Evolutionary conservation across 805 yeast genomes (phyloP).

Genomic region (Saturnispora diversa): DNA sequence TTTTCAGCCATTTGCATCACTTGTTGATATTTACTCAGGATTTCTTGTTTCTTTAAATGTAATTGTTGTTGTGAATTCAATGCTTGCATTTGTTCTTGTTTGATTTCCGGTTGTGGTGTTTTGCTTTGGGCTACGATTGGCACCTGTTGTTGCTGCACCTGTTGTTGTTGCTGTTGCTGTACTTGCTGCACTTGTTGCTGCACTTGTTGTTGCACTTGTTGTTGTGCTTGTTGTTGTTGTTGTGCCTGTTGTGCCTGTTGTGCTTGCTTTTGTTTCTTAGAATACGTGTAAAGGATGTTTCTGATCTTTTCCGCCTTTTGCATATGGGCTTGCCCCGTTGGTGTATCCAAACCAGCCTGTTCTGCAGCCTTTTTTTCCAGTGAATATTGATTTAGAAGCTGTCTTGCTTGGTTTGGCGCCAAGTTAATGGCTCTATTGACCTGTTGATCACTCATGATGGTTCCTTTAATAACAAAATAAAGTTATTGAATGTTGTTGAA

Average conservation of each 20-base stretch:
- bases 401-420: slow-evolving; percentile 44
- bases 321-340: slow-evolving; percentile 55
- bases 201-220: slow-evolving; percentile 9
- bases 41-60: slow-evolving; percentile 25
- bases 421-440: slow-evolving; percentile 9
- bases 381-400: slow-evolving; percentile 51
- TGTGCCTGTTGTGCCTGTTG: slow-evolving; percentile 25
- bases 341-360: slow-evolving; percentile 50
- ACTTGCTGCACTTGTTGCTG: slow-evolving; percentile 14
- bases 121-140: slow-evolving; percentile 6
- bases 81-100: slow-evolving; percentile 10
- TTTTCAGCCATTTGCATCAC: slow-evolving; percentile 41
- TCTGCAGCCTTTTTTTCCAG: slow-evolving; percentile 55
- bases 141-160: slow-evolving; percentile 10
- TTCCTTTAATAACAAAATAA: background rate
- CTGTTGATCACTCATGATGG: slow-evolving; percentile 7
- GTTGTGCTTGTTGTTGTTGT: slow-evolving; percentile 13
- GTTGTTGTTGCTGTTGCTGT: slow-evolving; percentile 12
- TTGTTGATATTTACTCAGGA: slow-evolving; percentile 32
- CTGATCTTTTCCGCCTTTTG: slow-evolving; percentile 57
- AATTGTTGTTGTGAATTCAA: slow-evolving; percentile 21
- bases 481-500: background rate
- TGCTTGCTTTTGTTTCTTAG: slow-evolving; percentile 23
- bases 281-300: slow-evolving; percentile 43
- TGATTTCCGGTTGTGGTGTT: slow-evolving; percentile 9